Evolutionary conservation across 2,329 filamentous ascomycete species (phyloP), one percentile per base, ranked within the genome.

Genomic region (Monilinia polystroma): DNA sequence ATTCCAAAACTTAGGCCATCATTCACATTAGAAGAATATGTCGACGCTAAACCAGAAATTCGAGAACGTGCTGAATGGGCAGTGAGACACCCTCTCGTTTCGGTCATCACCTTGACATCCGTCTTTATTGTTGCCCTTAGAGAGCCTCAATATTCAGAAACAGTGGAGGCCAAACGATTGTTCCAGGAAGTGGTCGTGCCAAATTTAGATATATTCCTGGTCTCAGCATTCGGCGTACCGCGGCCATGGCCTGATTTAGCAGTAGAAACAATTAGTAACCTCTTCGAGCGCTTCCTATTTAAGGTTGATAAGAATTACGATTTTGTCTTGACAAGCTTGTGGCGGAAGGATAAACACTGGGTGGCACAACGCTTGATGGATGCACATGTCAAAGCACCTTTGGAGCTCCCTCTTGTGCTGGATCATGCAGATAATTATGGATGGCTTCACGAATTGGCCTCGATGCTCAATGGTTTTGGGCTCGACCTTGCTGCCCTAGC

Each of bases 301-400:
- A 93, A 93, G 77, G 85, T 88, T 66, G 87, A 92, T 14, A 84
- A 88, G 5, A 87, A 93, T 66, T 90, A 92, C 76, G 89, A 93
- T 71, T 96, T 97, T 70, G 94, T 97, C 18, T 85, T 99, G 67
- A 90, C 97, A 75, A 93, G 92, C 67, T 81, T 97, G 7, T 98
- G 94, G 93, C 89, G 90, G 72, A 93, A 95, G 75, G 92, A 98
- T 76, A 91, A 89, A 71, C 85, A 89, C 26, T 98, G 93, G 90
- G 90, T 98, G 20, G 89, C 89, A 12, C 86, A 89, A 70, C 87
- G 91, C 67, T 86, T 99, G 45, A 87, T 94, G 53, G 89, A 93
- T 68, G 85, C 86, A 11, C 92, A 95, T 76, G 89, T 89, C 52
- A 81, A 84, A 67, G 86, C 90, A 72, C 88, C 87, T 2, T 85